These are phyloP conservation scores for Podochytrium sp. DNA, from an alignment of 192 early-diverging fungal genomes.

Conservation along the genomic window DNA sequence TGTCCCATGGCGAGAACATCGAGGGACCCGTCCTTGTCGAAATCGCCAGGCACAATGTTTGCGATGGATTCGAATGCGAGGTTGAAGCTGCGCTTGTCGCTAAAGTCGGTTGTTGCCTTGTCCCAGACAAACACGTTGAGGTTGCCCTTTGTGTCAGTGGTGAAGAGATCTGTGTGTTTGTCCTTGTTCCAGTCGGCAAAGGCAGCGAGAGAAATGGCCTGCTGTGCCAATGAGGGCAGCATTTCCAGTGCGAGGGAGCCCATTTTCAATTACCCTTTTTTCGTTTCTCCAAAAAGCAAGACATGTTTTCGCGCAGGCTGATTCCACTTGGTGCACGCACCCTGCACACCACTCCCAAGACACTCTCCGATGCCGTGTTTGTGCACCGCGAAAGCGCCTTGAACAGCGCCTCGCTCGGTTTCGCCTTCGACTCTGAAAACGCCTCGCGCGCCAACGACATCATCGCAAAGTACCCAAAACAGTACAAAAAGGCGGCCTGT, in stretches of 20 bases:
- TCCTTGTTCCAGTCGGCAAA: conserved; percentile 88
- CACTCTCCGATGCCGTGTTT: neutral
- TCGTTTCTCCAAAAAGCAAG: no score
- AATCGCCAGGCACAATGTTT: conserved; percentile 86
- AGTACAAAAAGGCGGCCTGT: conserved; percentile 98
- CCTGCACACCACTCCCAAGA: neutral
- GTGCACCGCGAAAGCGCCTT: conserved; percentile 48
- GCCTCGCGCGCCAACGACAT: conserved; percentile 80
- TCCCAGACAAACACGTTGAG: conserved; percentile 55
- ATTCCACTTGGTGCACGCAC: no score
- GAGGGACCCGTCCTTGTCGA: conserved; percentile 84
- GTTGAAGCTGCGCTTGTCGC: conserved; percentile 7
- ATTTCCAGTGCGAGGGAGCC: neutral
- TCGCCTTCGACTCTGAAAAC: conserved; percentile 86
- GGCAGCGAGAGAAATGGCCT: conserved; percentile 55
- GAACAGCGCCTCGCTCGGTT: conserved; percentile 75
- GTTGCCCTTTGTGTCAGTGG: conserved; percentile 62
- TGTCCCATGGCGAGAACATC: conserved; percentile 83
- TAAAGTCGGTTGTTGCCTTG: neutral
- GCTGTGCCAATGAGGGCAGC: neutral
- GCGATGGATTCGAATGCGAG: conserved; percentile 52
- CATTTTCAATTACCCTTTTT: no score
- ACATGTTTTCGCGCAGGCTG: no score
- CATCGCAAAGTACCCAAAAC: conserved; percentile 91
- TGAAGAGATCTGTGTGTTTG: conserved; percentile 85